phyloP scores from a whole-genome alignment of 164 flowering plant species.

The Umbellularia californica region DNA sequence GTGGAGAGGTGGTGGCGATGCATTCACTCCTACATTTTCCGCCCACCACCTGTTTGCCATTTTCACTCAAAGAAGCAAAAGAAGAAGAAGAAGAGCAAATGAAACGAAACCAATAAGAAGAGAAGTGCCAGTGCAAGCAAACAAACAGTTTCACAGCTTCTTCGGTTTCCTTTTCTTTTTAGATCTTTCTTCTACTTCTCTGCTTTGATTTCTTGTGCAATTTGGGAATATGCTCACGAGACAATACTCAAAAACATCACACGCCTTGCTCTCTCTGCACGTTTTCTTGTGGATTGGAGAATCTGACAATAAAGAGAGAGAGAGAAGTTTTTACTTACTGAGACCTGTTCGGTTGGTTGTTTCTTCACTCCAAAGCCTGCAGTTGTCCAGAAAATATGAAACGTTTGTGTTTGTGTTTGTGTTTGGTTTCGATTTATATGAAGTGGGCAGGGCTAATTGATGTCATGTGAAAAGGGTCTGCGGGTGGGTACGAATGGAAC shows the following conservation, averaged over 20 bases:
- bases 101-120: neutral
- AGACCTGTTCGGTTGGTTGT: neutral
- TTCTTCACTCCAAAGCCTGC: neutral
- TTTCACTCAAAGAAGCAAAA: constrained; percentile 1
- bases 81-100: neutral
- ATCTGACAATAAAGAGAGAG: too few relatives aligned
- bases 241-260: neutral
- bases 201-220: neutral
- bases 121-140: too few relatives aligned
- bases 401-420: too few relatives aligned
- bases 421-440: too few relatives aligned
- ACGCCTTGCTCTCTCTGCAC: neutral
- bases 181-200: neutral
- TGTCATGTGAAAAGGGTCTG: too few relatives aligned
- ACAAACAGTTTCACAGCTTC: neutral
- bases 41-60: constrained; percentile 90
- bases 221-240: neutral
- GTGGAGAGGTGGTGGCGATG: constrained; percentile 41
- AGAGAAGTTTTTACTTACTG: too few relatives aligned
- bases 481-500: too few relatives aligned
- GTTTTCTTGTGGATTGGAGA: neutral
- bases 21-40: constrained; percentile 58
- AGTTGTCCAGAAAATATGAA: too few relatives aligned
- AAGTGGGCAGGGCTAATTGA: too few relatives aligned
- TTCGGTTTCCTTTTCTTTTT: neutral